Evolutionary conservation across 345 rosid species (phyloP), one percentile per base, ranked within the genome.

Genomic region (Mercurialis annua): DNA sequence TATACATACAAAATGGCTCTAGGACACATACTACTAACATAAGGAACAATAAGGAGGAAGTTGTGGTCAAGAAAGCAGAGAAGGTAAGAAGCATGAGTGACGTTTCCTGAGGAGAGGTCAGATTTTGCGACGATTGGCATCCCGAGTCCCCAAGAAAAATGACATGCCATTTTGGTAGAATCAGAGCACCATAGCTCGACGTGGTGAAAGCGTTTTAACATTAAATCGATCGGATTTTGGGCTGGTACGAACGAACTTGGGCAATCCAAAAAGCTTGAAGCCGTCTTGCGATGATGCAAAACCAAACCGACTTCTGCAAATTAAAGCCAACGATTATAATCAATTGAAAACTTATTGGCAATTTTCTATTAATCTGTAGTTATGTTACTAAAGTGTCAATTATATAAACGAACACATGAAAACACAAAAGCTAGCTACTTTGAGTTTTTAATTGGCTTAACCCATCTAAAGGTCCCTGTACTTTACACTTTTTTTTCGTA

Each of bases 61-160:
- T 81, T 65, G 29, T 90, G 86, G 69, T 87, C 84, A 43, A 93
- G 93, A 60, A 97, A 92, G 73, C 90, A 87, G 34, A 82, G 78
- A 53, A 90, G 88, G 71, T 90, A 90, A 16, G 97, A 92, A 10
- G 97, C 96, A 60, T 93, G 98, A 33, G 82, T 78, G 47, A 59
- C 54, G 79, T 92, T 92, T 0, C 97, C 98, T 30, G 98, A 88
- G 77, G 97, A 92, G 49, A 92, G 91, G 65, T 93, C 98, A 6
- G 98, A 93, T 73, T 90, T 93, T 20, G 89, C 92, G 62, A 83
- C 59, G 68, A 93, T 43, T 4, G 81, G 83, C 98, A 90, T 90
- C 33, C 97, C 98, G 34, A 93, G 89, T 3, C 92, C 98, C 96
- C 96, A 92, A 0, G 96, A 84, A 84, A 92, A 92, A 43, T 96